Evolutionary conservation across 1,284 basidiomycete genomes (phyloP), one percentile per base, ranked within the genome.

Genomic region (Naganishia liquefaciens): DNA sequence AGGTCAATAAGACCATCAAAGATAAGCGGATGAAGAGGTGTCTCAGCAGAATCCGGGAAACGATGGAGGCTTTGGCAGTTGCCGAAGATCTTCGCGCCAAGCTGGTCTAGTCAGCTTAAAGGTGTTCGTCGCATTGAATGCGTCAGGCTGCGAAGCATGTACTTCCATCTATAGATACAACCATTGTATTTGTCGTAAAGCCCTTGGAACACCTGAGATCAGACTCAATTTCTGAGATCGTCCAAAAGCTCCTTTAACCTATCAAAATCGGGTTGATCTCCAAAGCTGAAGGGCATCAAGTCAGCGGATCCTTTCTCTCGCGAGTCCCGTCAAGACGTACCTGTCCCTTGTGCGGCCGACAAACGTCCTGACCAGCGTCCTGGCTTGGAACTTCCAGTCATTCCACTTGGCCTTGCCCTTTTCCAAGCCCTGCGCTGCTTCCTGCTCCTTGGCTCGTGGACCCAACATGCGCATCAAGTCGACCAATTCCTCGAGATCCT

Each of bases 331-430:
- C 2, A 33, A 10, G 17, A 78, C 78, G 74, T 65, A 79, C 75
- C 74, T 72, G 52, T 73, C 73, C 70, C 74, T 77, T n/a, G 82
- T 83, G 60, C 82, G 70, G 3, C 89, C 92, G 79, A 93, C 85
- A 76, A 97, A 98, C 47, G 87, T 89, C 74, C 94, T 82, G 62
- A 98, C 85, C 64, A 98, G 82, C 68, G 91, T 95, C 64, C 89
- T 84, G 44, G 88, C 92, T 79, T 95, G 91, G 75, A 90, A 85
- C 75, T 82, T 83, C 92, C 94, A 97, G 70, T 83, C 81, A 15
- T 77, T 79, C 71, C 80, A 77, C 66, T 80, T 80, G 21, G 67
- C 67, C 49, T 68, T 68, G 23, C 67, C 67, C 62, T 73, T 73
- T 40, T 73, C 86, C 86, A 72, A 76, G 79, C 28, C 82, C 50